A percentile compares a stretch with the other conserved stretches of the same genome.
phyloP scores from a whole-genome alignment of 2,329 filamentous ascomycete genomes.

The Colletotrichum tofieldiae region DNA sequence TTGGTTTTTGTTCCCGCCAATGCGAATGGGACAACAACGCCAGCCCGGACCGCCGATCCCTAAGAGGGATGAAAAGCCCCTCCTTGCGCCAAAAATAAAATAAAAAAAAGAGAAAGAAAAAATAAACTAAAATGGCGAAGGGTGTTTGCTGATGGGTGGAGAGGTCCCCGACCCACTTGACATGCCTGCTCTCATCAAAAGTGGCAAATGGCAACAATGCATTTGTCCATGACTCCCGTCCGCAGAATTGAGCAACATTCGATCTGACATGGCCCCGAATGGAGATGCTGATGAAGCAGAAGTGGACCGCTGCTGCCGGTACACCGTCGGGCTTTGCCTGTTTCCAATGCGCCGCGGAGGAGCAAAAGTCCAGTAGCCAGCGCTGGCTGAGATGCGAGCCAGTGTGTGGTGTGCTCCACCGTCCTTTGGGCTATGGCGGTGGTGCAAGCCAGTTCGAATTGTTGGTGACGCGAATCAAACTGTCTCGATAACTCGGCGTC shows the following conservation, averaged over 20 bases:
- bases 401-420: background rate
- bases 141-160: constrained; percentile 24
- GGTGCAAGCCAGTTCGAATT: constrained; percentile 16
- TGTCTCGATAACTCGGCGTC: constrained; percentile 26
- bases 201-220: constrained; percentile 14
- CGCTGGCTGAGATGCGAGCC: background rate
- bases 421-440: background rate
- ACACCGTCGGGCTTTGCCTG: constrained; percentile 6
- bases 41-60: constrained; percentile 18
- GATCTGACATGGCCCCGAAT: background rate
- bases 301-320: background rate
- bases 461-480: constrained; percentile 32
- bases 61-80: background rate
- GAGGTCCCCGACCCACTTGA: constrained; percentile 26
- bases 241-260: background rate
- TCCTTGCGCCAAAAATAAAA: constrained; percentile 14
- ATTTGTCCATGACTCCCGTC: constrained; percentile 12
- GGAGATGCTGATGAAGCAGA: background rate
- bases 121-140: background rate
- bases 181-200: constrained; percentile 17
- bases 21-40: constrained; percentile 1
- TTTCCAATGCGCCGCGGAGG: constrained; percentile 27
- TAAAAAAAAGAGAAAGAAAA: background rate
- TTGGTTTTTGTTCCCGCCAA: background rate
- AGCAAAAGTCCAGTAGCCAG: constrained; percentile 26